Evolutionary conservation across 2,329 filamentous ascomycete genomes (phyloP), one percentile per base, ranked within the genome.

Genomic region (Hymenoscyphus infarciens): DNA sequence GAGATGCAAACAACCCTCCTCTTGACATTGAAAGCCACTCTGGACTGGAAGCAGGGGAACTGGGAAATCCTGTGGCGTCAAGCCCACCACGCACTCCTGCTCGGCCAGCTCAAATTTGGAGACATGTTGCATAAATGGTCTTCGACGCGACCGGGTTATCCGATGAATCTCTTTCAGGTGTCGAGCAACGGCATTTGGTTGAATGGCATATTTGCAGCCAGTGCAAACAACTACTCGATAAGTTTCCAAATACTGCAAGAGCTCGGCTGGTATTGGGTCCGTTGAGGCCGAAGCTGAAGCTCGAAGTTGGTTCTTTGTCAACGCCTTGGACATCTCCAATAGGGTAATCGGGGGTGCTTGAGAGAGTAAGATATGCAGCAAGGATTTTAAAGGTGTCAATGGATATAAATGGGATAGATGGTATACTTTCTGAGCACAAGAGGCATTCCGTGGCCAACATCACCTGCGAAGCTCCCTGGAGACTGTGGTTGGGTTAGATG

Each of bases 131-230:
- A 69, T 64, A 49, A 63, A 69, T 1, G 67, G 64, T 19, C 60
- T 64, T 16, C 70, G 64, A 45, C 62, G 25, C 1, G 62, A 60
- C 15, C 66, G 62, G 13, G 64, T 59, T 33, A 72, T 67, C 6
- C 57, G 57, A 57, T 72, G 70, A 10, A 70, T 67, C 2, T 71
- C 68, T 61, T 70, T 71, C 16, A 72, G 61, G 60, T 72, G 69
- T 5, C 69, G 64, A 11, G 61, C 52, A 11, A 72, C 61, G 19
- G 67, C 68, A 13, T 53, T 59, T 22, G 70, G 70, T 31, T 70
- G 67, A 13, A 72, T 66, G 7, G 69, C 69, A 60, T 72, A 71
- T n/a, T 60, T 62, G 57, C 70, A 72, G 1, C 49, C 49, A n/a
- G 52, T 62, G 52, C 70, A 72, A 15, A 72, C 57, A n/a, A 72